phyloP scores from a whole-genome alignment of 192 early-diverging fungal genomes.

The Coemansia biformis region DNA sequence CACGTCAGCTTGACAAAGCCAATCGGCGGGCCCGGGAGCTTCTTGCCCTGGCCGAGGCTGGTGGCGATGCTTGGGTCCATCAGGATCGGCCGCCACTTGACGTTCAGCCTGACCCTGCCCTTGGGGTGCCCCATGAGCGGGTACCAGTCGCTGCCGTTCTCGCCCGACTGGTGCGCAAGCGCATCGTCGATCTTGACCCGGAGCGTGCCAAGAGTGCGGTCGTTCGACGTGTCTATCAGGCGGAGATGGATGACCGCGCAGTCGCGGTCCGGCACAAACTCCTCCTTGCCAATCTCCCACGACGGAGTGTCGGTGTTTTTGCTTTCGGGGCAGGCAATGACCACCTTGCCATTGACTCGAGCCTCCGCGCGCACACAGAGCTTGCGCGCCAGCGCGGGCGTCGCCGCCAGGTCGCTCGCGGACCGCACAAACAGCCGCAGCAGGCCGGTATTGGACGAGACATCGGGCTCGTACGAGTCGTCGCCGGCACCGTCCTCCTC shows the following conservation, averaged over 20 bases:
- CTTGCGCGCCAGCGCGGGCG: conserved; percentile 42
- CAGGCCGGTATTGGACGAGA: conserved; percentile 65
- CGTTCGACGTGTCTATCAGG: conserved; percentile 51
- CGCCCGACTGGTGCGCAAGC: conserved; percentile 38
- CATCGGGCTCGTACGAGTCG: conserved; percentile 41
- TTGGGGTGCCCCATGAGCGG: conserved; percentile 49
- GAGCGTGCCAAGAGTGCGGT: conserved; percentile 34
- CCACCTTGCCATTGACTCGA: conserved; percentile 50
- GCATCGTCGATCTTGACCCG: conserved; percentile 40
- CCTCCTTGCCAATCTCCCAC: conserved; percentile 67
- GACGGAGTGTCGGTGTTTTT: conserved; percentile 74
- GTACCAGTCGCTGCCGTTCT: conserved; percentile 61
- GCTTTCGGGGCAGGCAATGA: conserved; percentile 57
- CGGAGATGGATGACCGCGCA: conserved; percentile 55
- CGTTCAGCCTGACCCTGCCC: conserved; percentile 57
- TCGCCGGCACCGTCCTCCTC: conserved; percentile 24
- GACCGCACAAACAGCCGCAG: conserved; percentile 63
- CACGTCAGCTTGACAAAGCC: conserved; percentile 77
- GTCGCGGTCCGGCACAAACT: conserved; percentile 69
- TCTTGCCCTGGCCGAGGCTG: conserved; percentile 41
- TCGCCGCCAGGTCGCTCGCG: conserved; percentile 58
- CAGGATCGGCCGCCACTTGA: conserved; percentile 79
- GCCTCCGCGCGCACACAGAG: conserved; percentile 56
- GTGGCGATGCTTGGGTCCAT: conserved; percentile 60
- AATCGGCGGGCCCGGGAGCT: conserved; percentile 57